Evolutionary conservation across 1,284 basidiomycete species (phyloP), one percentile per base, ranked within the genome.

Genomic region (Xanthoconium separans): DNA sequence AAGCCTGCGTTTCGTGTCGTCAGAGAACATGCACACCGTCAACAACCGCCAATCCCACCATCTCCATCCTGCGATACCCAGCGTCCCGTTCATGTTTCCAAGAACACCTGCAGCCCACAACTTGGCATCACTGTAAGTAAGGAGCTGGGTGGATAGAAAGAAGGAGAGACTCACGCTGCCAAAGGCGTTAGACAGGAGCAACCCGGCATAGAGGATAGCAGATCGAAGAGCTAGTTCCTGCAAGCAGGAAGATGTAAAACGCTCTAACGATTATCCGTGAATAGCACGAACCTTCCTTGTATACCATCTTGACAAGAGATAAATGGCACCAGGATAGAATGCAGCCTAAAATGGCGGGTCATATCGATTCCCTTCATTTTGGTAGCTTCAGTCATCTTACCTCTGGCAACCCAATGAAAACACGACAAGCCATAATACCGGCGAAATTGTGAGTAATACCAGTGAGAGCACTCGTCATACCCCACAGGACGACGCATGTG

Each of bases 401-500:
- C 20, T 50, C 41, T 1, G 41, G 48, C 16, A 50, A 11, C n/a
- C 48, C 48, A n/a, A 50, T 42, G 41, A 50, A 50, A 11, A 50
- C 29, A 34, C 48, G 48, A 50, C 48, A 50, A 6, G 48, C 31
- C 11, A 34, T 11, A 10, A 50, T 34, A 9, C 48, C 48, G 13
- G 39, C 40, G n/a, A 50, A 50, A 22, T 36, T 24, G 12, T 29
- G 30, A 4, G 48, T 50, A 30, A 42, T 30, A 6, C 48, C 48
- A 27, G 48, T 50, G 10, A 50, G 48, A n/a, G 48, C 31, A 24
- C 48, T 50, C 22, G 48, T 50, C 16, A 50, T 9, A 8, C 48
- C 48, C 48, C 48, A 50, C 11, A 31, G 12, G n/a, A 44, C 33
- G 24, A 50, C 49, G 13, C 49, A 44, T 1, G 49, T 22, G 4